phyloP scores from a whole-genome alignment of 202 grass and related monocot genomes.

The Carex arenaria region DNA sequence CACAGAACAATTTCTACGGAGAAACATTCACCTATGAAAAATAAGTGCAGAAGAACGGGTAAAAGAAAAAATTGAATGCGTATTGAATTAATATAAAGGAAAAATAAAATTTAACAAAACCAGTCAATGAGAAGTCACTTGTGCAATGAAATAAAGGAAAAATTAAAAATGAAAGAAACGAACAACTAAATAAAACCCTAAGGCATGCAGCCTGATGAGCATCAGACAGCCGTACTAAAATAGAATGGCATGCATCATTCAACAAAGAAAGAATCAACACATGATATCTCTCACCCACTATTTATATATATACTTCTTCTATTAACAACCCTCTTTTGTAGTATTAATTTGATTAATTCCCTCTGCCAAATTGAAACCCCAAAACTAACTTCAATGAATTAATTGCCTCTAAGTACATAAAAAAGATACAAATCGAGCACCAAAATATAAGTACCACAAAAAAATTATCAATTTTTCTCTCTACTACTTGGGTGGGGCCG shows the following conservation, averaged over 20 bases:
- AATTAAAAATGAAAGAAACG: neutral
- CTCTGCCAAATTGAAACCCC: neutral
- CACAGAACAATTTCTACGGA: neutral
- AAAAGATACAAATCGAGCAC: conserved; percentile 16
- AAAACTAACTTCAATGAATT: conserved; percentile 17
- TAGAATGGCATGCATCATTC: conserved; percentile 9
- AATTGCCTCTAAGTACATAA: conserved; percentile 2
- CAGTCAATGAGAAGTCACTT: neutral
- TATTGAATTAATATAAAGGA: neutral
- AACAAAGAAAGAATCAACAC: conserved; percentile 22
- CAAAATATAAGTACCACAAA: conserved; percentile 3
- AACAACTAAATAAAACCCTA: conserved; percentile 3
- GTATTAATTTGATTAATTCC: neutral
- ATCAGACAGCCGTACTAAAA: conserved; percentile 23
- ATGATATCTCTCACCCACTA: neutral
- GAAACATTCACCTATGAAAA: neutral
- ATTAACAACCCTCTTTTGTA: conserved; percentile 11
- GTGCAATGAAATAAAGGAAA: neutral
- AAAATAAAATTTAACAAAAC: neutral
- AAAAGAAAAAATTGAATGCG: neutral
- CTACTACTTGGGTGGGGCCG: conserved; percentile 49
- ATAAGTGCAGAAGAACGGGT: neutral
- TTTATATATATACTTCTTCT: neutral
- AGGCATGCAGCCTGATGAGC: neutral
- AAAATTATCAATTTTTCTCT: neutral